Conservation (phyloP, 768 basidiomycete genomes). For the Cystofilobasidium capitatum region DNA sequence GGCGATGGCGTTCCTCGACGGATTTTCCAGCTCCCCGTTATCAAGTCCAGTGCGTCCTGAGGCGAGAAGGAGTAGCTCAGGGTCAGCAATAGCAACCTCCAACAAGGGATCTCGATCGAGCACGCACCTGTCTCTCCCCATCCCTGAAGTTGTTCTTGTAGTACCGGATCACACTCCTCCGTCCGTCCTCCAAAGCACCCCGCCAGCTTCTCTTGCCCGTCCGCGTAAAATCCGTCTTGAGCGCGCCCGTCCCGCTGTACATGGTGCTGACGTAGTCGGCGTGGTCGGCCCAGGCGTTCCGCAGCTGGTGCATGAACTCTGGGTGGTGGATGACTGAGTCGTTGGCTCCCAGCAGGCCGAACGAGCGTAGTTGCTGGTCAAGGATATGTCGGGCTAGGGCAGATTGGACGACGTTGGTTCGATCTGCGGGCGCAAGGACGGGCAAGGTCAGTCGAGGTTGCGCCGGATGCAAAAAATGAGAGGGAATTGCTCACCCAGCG, state of each 20-base stretch:
- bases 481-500: conserved; percentile 1
- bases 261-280: conserved; percentile 81
- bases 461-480: background rate
- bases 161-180: conserved; percentile 75
- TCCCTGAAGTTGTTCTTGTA: conserved; percentile 95
- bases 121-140: conserved; percentile 68
- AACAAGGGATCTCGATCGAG: background rate
- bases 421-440: conserved; percentile 57
- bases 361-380: conserved; percentile 60
- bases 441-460: background rate
- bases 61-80: background rate
- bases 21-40: conserved; percentile 87
- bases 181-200: conserved; percentile 72
- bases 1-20: conserved; percentile 61
- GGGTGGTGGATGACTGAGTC: conserved; percentile 75
- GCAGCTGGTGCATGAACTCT: conserved; percentile 67
- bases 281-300: conserved; percentile 95
- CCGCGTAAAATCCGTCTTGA: conserved; percentile 93
- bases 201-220: conserved; percentile 78
- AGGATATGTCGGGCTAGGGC: conserved; percentile 79
- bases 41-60: conserved; percentile 89
- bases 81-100: background rate
- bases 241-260: conserved; percentile 87
- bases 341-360: conserved; percentile 60
- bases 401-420: conserved; percentile 93